Base-by-base conservation (phyloP, 75 land plant species). In the Sequoiadendron giganteum region DNA sequence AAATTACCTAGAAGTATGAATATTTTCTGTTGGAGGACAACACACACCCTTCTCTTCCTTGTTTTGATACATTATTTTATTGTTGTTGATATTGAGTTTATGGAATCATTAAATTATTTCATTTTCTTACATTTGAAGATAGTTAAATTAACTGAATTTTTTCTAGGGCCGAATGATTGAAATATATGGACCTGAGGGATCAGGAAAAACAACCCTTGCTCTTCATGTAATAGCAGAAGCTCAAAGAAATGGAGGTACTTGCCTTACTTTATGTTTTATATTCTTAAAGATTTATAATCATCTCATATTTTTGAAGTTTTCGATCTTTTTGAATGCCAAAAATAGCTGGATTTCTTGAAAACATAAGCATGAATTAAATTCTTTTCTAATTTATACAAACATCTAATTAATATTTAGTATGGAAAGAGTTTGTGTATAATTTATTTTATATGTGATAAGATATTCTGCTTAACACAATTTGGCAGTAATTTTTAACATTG, bases 151-250 rank as follows among this genome's bases (percentile, higher is more conserved):
- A 18, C 10, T 61, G 34, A n/a, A 43, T 68, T 70, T 36, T 48
- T 87, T 87, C 38, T 88, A 98, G 99, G 99, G 99, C 48, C 97
- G 99, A 79, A 96, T 98, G 36, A 93, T 98, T 34, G 99, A 98
- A 90, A 95, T 98, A 45, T 98, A 94, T 93, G 99, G 99, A 7
- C 99, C 95, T 65, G 99, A 98, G 89, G 99, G 99, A 56, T 94
- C 99, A 84, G 99, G 99, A 16, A 98, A 98, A 88, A 98, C 99
- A 54, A 98, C 99, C 55, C 95, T 98, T 90, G 99, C 97, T 47
- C 95, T 98, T 76, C 99, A 98, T 92, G 95, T 95, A 65, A 97
- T 98, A 93, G 97, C 99, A 81, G 98, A 98, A 87, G 91, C 99
- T 75, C 99, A 98, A 86, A 96, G 94, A 78, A 86, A 87, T 85